phyloP scores from a whole-genome alignment of 495 filamentous ascomycete species.

The Cercophora scortea region DNA sequence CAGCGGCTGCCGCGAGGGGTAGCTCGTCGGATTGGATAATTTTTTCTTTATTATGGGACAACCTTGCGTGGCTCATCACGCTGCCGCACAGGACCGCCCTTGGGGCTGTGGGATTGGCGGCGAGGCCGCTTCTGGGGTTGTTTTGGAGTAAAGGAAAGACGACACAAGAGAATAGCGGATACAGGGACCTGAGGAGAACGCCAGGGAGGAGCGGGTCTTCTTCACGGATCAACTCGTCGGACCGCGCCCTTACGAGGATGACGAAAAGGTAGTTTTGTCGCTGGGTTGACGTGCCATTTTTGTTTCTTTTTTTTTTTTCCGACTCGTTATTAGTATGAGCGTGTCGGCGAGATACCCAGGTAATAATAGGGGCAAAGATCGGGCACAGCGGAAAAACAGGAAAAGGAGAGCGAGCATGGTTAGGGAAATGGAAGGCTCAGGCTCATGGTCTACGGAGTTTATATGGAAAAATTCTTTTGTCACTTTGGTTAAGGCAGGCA shows the following conservation, averaged over 20 bases:
- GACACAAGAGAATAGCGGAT: not conserved
- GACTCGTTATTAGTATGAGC: too few species aligned
- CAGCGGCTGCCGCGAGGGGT: conserved; percentile 63
- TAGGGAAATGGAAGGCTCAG: too few species aligned
- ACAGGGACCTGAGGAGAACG: not conserved
- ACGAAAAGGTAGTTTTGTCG: not conserved
- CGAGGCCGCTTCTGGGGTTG: conserved; percentile 10
- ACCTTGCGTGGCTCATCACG: conserved; percentile 2
- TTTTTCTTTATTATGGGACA: conserved; percentile 15
- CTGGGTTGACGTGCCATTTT: too few species aligned
- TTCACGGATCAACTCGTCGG: not conserved
- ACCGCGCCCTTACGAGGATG: not conserved
- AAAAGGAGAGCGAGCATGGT: too few species aligned
- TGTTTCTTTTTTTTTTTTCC: too few species aligned
- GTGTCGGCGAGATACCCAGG: too few species aligned
- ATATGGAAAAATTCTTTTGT: too few species aligned
- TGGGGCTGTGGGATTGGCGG: conserved; percentile 14
- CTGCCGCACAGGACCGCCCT: conserved; percentile 27
- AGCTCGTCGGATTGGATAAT: conserved; percentile 6
- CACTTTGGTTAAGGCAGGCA: too few species aligned
- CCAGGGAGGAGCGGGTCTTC: not conserved
- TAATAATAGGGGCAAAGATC: too few species aligned
- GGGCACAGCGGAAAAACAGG: too few species aligned
- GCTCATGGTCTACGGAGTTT: too few species aligned
- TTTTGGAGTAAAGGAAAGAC: conserved; percentile 1